phyloP scores from a whole-genome alignment of 2,329 filamentous ascomycete species.

The Aspergillus sp. region DNA sequence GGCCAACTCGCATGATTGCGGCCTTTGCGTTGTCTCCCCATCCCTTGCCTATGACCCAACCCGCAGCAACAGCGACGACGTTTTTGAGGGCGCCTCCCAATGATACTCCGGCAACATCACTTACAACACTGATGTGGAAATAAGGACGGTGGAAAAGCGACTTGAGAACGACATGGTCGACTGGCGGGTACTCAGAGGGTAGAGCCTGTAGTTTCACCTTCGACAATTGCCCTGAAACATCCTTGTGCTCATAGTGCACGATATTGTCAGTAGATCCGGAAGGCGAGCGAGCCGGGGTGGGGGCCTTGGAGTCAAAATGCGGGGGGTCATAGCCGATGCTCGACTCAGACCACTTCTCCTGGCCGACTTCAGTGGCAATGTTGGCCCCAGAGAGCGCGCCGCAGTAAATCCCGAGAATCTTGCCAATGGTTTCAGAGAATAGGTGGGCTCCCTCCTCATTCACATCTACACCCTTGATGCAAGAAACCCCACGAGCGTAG shows the following conservation, averaged over 20 bases:
- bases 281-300: conserved; percentile 59
- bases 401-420: conserved; percentile 90
- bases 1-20: conserved; percentile 94
- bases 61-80: conserved; percentile 88
- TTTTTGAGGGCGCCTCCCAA: conserved; percentile 95
- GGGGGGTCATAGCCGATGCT: conserved; percentile 96
- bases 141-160: conserved; percentile 92
- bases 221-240: conserved; percentile 65
- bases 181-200: conserved; percentile 77
- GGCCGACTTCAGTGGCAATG: conserved; percentile 90
- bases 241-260: conserved; percentile 61
- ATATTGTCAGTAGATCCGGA: conserved; percentile 52
- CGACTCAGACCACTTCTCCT: conserved; percentile 95
- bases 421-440: conserved; percentile 93
- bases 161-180: conserved; percentile 81
- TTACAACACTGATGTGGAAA: conserved; percentile 93
- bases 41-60: conserved; percentile 90
- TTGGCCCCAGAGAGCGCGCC: conserved; percentile 94
- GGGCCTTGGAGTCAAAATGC: conserved; percentile 76
- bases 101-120: conserved; percentile 94
- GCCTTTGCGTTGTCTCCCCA: conserved; percentile 99
- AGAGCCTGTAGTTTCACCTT: conserved; percentile 72
- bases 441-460: conserved; percentile 80
- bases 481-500: conserved; percentile 89
- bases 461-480: conserved; percentile 97